Evolutionary conservation across 495 filamentous ascomycete species (phyloP).

Genomic region (Hypoxylon crocopeplum): DNA sequence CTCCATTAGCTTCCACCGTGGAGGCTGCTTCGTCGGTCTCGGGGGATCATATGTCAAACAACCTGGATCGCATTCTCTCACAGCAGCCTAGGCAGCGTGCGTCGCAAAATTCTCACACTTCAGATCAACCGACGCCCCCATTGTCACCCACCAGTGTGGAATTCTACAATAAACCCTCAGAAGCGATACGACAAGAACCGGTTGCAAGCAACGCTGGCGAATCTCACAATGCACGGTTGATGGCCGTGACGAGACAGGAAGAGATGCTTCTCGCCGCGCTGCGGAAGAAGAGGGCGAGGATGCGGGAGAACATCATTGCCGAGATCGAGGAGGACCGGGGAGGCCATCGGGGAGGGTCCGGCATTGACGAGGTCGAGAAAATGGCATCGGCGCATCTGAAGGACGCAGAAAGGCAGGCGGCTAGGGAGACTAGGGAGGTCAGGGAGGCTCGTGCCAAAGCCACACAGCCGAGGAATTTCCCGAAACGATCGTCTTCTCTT

Average conservation of each 20-base stretch:
- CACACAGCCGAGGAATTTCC: conserved; percentile 9
- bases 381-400: conserved; percentile 16
- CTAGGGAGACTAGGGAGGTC: conserved; percentile 18
- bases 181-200: conserved; percentile 31
- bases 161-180: conserved; percentile 46
- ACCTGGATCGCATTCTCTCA: conserved; percentile 14
- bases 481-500: conserved; percentile 25
- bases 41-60: conserved; percentile 11
- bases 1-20: conserved; percentile 30
- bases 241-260: conserved; percentile 87
- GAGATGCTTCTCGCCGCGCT: conserved; percentile 82
- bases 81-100: conserved; percentile 26
- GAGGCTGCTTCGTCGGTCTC: conserved; percentile 29
- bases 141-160: conserved; percentile 56
- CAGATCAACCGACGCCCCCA: conserved; percentile 54
- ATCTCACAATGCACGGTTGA: conserved; percentile 65
- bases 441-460: conserved; percentile 17
- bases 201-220: conserved; percentile 32
- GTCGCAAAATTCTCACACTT: conserved; percentile 37
- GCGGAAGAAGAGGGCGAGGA: conserved; percentile 75
- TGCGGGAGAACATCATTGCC: conserved; percentile 74
- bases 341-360: not conserved
- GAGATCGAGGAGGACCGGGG: conserved; percentile 54
- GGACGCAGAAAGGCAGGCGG: conserved; percentile 20
- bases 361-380: conserved; percentile 14